phyloP scores from a whole-genome alignment of 768 basidiomycete genomes.

The Sarcodon aspratus region DNA sequence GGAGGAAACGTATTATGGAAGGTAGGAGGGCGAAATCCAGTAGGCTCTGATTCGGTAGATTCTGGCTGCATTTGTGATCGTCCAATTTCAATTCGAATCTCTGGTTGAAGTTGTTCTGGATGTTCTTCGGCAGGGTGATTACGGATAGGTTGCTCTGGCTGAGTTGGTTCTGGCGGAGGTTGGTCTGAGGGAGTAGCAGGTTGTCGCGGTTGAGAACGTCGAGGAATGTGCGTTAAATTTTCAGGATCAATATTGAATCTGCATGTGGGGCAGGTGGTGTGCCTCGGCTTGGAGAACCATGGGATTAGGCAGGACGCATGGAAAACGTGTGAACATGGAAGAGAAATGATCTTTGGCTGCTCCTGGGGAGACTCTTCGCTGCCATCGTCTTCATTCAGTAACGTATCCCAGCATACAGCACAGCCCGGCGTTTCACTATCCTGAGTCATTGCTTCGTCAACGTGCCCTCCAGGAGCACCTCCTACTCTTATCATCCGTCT shows the following conservation, averaged over 20 bases:
- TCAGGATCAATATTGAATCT: slow-evolving; percentile 78
- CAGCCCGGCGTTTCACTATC: slow-evolving; percentile 34
- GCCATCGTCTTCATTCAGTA: slow-evolving; percentile 36
- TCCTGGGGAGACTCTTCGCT: slow-evolving; percentile 11
- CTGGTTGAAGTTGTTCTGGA: no score
- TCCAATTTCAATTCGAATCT: no score
- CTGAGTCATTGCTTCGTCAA: slow-evolving; percentile 17
- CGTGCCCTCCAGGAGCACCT: slow-evolving; percentile 23
- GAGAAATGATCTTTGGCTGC: slow-evolving; percentile 35
- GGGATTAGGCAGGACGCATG: slow-evolving; percentile 69
- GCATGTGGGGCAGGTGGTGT: slow-evolving; percentile 79
- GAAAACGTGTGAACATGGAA: slow-evolving; percentile 78
- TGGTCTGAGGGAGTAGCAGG: no score
- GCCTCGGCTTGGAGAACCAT: slow-evolving; percentile 58
- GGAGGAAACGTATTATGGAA: not conserved
- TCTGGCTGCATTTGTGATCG: no score
- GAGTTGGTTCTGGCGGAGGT: no score
- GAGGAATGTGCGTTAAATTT: slow-evolving; percentile 39
- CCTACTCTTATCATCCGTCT: slow-evolving; percentile 47
- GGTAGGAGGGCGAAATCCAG: not conserved
- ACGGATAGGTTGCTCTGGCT: no score
- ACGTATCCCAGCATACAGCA: slow-evolving; percentile 67
- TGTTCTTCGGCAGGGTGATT: no score
- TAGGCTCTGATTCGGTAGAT: no score
- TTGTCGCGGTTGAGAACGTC: not conserved